Conservation (phyloP, 1,284 basidiomycete species). For the Golubevia sp. region DNA sequence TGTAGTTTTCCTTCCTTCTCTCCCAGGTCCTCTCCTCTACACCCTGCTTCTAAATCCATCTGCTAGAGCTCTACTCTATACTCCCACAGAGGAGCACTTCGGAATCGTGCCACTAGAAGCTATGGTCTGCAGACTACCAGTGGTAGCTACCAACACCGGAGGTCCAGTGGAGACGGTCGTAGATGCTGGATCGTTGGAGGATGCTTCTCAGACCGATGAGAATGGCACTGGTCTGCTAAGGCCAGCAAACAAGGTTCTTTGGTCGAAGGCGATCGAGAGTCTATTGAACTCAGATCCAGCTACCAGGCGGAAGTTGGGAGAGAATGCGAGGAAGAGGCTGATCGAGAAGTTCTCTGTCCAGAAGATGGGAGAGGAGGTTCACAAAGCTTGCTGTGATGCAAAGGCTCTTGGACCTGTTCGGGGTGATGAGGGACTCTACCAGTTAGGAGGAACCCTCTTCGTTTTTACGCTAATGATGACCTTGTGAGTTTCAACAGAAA, state of each 20-base stretch:
- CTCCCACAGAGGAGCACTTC: slow-evolving; percentile 93
- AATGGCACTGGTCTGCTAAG: slow-evolving; percentile 36
- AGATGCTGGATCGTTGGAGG: slow-evolving; percentile 63
- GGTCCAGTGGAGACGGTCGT: slow-evolving; percentile 89
- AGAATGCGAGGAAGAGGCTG: slow-evolving; percentile 16
- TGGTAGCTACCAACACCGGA: slow-evolving; percentile 84
- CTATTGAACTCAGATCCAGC: slow-evolving; percentile 16
- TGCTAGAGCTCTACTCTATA: slow-evolving; percentile 74
- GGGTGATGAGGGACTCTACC: slow-evolving; percentile 34
- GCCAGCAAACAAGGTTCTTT: slow-evolving; percentile 22
- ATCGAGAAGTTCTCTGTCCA: slow-evolving; percentile 23
- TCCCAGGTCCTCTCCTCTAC: slow-evolving; percentile 44
- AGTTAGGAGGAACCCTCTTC: slow-evolving; percentile 23
- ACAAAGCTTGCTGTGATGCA: slow-evolving; percentile 29
- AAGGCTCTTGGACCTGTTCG: slow-evolving; percentile 21
- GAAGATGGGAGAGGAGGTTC: slow-evolving; percentile 22
- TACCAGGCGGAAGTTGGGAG: slow-evolving; percentile 8
- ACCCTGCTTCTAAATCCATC: slow-evolving; percentile 29
- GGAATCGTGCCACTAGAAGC: slow-evolving; percentile 95
- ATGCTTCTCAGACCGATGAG: slow-evolving; percentile 10
- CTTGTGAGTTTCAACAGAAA: neutral
- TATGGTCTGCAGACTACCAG: slow-evolving; percentile 87
- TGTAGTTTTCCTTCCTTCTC: slow-evolving; percentile 46
- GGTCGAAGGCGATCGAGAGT: slow-evolving; percentile 23
- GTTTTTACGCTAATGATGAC: neutral